Evolutionary conservation across 1,284 basidiomycete species (phyloP).

Genomic region (Sporisorium scitamineum): DNA sequence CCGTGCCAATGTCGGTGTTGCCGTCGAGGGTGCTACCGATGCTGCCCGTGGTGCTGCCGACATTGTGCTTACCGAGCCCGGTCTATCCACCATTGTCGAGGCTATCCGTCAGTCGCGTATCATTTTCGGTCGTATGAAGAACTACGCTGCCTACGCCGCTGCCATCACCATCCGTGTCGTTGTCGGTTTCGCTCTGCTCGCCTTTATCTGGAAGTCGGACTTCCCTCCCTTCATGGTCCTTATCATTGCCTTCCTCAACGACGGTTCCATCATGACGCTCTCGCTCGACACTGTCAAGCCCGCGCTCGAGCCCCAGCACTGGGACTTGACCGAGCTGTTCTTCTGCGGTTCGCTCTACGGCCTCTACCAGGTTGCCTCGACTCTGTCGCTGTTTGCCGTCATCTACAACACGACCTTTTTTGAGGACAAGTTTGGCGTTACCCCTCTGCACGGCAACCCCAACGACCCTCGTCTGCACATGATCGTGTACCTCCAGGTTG

Average conservation of each 20-base stretch:
- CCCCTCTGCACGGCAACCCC: conserved; percentile 69
- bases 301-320: conserved; percentile 85
- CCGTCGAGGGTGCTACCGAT: conserved; percentile 93
- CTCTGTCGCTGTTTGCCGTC: conserved; percentile 77
- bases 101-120: conserved; percentile 93
- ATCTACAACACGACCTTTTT: conserved; percentile 91
- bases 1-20: conserved; percentile 91
- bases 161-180: conserved; percentile 98
- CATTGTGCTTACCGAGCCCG: conserved; percentile 93
- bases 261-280: conserved; percentile 97
- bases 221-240: conserved; percentile 99
- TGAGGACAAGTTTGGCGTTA: conserved; percentile 84
- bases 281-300: conserved; percentile 96
- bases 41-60: conserved; percentile 94
- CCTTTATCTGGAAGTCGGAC: conserved; percentile 94
- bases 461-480: conserved; percentile 73
- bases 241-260: conserved; percentile 95
- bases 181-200: conserved; percentile 93
- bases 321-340: conserved; percentile 97
- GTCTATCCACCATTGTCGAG: conserved; percentile 95
- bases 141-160: conserved; percentile 87
- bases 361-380: conserved; percentile 89
- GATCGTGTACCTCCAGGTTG: conserved; percentile 89
- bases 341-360: conserved; percentile 94
- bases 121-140: conserved; percentile 97